A percentile compares a stretch with the other conserved stretches of the same genome.
Conservation (phyloP, 768 basidiomycete genomes). For the Mycena belliarum region DNA sequence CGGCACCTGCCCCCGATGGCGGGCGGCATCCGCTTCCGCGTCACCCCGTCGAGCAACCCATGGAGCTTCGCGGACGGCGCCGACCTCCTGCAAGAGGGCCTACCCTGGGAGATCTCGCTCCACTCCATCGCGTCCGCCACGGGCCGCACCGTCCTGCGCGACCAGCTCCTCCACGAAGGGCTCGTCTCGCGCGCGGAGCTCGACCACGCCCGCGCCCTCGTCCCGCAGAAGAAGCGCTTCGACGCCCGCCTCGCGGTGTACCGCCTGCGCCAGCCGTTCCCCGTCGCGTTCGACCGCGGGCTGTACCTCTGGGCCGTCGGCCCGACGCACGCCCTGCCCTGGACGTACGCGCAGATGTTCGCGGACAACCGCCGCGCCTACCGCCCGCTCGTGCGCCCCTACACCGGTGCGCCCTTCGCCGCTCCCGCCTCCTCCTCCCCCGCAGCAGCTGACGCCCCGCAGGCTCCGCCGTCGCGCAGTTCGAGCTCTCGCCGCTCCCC, state of each 20-base stretch:
- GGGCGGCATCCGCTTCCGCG: conserved; percentile 11
- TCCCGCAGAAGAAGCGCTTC: conserved; percentile 11
- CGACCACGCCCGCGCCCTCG: background rate
- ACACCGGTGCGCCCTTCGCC: background rate
- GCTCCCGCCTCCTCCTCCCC: background rate
- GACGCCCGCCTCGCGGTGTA: conserved; percentile 1
- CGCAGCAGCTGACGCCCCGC: background rate
- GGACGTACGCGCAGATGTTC: conserved; percentile 13
- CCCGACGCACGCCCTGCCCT: background rate
- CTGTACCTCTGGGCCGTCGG: background rate
- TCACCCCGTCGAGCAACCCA: conserved; percentile 1
- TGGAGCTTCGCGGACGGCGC: background rate
- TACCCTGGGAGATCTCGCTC: conserved; percentile 12
- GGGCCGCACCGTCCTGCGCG: conserved; percentile 1
- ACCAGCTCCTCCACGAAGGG: conserved; percentile 8
- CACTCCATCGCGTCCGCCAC: background rate
- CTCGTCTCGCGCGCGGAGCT: conserved; percentile 4
- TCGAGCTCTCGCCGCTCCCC: conserved; percentile 20
- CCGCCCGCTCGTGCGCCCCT: conserved; percentile 2
- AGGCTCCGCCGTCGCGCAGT: conserved; percentile 17
- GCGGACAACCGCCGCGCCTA: conserved; percentile 6
- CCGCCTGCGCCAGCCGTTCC: conserved; percentile 9
- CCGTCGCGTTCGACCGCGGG: background rate
- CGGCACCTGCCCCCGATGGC: conserved; percentile 1
- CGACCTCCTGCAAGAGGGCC: conserved; percentile 11